phyloP scores from a whole-genome alignment of 805 yeast genomes.

The Pichia ethanolica region DNA sequence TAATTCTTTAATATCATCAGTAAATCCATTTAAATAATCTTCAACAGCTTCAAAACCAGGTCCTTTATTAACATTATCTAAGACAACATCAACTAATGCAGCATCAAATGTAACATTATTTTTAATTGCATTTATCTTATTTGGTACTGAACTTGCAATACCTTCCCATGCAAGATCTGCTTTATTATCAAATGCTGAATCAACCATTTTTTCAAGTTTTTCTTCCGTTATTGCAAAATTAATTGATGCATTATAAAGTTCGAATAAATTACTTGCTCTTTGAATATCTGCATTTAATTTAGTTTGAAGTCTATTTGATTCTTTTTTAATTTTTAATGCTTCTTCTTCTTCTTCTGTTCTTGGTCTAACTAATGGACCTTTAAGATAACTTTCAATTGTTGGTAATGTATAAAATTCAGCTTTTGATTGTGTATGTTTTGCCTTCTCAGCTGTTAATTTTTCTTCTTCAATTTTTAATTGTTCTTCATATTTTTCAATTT shows the following conservation, averaged over 20 bases:
- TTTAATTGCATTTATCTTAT: slow-evolving; percentile 18
- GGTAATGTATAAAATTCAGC: slow-evolving; percentile 70
- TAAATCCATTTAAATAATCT: slow-evolving; percentile 25
- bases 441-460: slow-evolving; percentile 18
- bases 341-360: slow-evolving; percentile 67
- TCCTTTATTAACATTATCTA: slow-evolving; percentile 26
- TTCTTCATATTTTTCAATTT: slow-evolving; percentile 21
- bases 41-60: slow-evolving; percentile 27
- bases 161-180: slow-evolving; percentile 21
- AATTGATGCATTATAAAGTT: slow-evolving; percentile 63
- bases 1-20: slow-evolving; percentile 17
- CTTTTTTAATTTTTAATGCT: slow-evolving; percentile 49
- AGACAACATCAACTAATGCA: slow-evolving; percentile 21
- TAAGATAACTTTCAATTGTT: slow-evolving; percentile 58
- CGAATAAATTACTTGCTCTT: slow-evolving; percentile 52
- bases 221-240: slow-evolving; percentile 68
- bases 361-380: slow-evolving; percentile 63
- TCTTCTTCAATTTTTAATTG: slow-evolving; percentile 23
- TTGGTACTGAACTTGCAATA: slow-evolving; percentile 15
- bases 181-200: slow-evolving; percentile 42
- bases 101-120: slow-evolving; percentile 18
- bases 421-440: slow-evolving; percentile 34
- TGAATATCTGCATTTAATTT: slow-evolving; percentile 46
- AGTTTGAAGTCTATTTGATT: slow-evolving; percentile 53
- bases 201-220: slow-evolving; percentile 51